Evolutionary conservation across 108 stramenopile species (phyloP), one percentile per base, ranked within the genome.

Genomic region (Asterionellopsis glacialis): DNA sequence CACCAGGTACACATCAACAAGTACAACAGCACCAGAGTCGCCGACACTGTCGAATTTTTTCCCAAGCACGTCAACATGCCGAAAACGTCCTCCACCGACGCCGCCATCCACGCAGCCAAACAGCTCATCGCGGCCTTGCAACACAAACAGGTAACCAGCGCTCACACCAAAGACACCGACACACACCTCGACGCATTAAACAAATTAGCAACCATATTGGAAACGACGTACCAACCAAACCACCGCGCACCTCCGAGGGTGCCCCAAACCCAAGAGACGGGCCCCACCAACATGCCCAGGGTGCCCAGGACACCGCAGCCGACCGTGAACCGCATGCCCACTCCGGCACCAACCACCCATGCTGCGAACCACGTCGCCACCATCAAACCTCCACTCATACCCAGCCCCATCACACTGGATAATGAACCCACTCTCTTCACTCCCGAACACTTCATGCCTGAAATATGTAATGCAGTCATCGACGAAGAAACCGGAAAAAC

Each of bases 1-100:
- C 69, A 51, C 53, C 24, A 42, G 7, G 53, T 61, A 38, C 75
- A 64, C 41, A 53, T 75, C 15, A 50, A 21, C 3, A 51, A 65
- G 0, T 81, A 68, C 11, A 33, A 42, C 19, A 21, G 27, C 13
- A 25, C 33, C 5, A 69, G 72, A 7, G 68, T 70, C 23, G 16
- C 52, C 19, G 75, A 77, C 54, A 73, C 60, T 19, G 58, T 67
- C n/a, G 51, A 67, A 41, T n/a, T n/a, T n/a, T n/a, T n/a, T n/a
- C n/a, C n/a, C n/a, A n/a, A n/a, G n/a, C n/a, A n/a, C n/a, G n/a
- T 74, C 48, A n/a, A 28, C 41, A 25, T 58, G 1, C 59, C 40
- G n/a, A 11, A 33, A 50, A 19, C 9, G n/a, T 45, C 40, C 14
- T 14, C 27, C 42, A 14, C 50, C 41, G 66, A 67, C 58, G 9